Evolutionary conservation across 257 asterid species (phyloP).

Genomic region (Salvia rosmarinus): DNA sequence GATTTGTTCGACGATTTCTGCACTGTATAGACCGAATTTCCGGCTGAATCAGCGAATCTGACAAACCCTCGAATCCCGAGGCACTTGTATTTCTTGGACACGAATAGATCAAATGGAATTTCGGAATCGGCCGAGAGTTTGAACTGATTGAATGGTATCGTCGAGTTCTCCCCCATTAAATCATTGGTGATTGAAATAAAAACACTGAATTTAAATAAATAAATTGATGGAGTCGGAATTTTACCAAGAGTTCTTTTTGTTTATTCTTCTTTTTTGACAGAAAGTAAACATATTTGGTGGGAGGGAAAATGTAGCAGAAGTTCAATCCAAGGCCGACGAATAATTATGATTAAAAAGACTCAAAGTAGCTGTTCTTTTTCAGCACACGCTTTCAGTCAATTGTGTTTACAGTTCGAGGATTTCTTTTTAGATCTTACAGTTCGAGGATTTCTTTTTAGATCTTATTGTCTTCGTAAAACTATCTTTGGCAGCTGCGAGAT

Average conservation of each 20-base stretch:
- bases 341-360: no score
- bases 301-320: neutral
- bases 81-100: constrained; percentile 56
- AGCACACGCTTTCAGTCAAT: no score
- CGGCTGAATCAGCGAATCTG: constrained; percentile 62
- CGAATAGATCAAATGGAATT: constrained; percentile 80
- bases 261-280: neutral
- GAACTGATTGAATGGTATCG: constrained; percentile 32
- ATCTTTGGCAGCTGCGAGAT: no score
- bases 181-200: neutral
- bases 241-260: neutral
- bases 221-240: neutral
- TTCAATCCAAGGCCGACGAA: no score
- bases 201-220: neutral
- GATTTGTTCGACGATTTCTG: constrained; percentile 43
- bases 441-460: no score
- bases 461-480: no score
- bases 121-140: constrained; percentile 34
- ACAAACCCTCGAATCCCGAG: constrained; percentile 48
- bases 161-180: constrained; percentile 46
- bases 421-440: no score
- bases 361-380: no score
- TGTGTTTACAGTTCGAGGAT: no score
- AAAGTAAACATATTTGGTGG: neutral
- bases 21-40: constrained; percentile 60